A percentile compares a stretch with the other conserved stretches of the same genome.
phyloP scores from a whole-genome alignment of 495 filamentous ascomycete species.

The Daldinia childiae region DNA sequence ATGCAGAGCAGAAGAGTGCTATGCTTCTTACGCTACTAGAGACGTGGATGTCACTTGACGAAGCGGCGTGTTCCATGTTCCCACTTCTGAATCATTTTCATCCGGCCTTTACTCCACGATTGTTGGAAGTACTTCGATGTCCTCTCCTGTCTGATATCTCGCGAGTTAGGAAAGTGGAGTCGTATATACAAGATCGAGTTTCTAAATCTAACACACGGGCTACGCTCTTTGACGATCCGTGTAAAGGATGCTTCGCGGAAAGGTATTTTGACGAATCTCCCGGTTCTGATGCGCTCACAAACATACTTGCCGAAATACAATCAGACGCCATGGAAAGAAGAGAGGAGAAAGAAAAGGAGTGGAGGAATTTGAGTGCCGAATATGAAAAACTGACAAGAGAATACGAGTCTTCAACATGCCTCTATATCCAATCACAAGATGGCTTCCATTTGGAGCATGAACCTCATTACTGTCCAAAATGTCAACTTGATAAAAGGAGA shows the following conservation, averaged over 20 bases:
- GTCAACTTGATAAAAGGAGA: slow-evolving; percentile 41
- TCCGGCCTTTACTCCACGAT: slow-evolving; percentile 52
- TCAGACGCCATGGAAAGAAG: slow-evolving; percentile 29
- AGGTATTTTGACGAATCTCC: slow-evolving; percentile 54
- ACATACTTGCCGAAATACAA: slow-evolving; percentile 50
- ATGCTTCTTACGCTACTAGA: slow-evolving; percentile 55
- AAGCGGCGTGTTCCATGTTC: slow-evolving; percentile 42
- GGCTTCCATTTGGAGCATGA: slow-evolving; percentile 27
- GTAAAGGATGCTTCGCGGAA: slow-evolving; percentile 56
- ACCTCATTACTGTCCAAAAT: slow-evolving; percentile 42
- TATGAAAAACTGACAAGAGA: slow-evolving; percentile 53
- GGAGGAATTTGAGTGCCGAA: slow-evolving; percentile 46
- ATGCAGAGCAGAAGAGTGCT: slow-evolving; percentile 56
- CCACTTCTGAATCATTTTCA: slow-evolving; percentile 52
- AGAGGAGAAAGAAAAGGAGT: slow-evolving; percentile 53
- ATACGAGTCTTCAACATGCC: slow-evolving; percentile 48
- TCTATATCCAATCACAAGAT: slow-evolving; percentile 23
- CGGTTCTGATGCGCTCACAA: slow-evolving; percentile 34
- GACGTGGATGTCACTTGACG: slow-evolving; percentile 54
- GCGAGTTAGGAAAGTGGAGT: slow-evolving; percentile 57
- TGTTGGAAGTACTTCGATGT: slow-evolving; percentile 61
- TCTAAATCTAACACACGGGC: slow-evolving; percentile 18
- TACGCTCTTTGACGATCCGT: slow-evolving; percentile 59
- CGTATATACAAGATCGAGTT: slow-evolving; percentile 52
- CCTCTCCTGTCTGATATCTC: slow-evolving; percentile 50